Evolutionary conservation across 306 rosid genomes (phyloP), one percentile per base, ranked within the genome.

Genomic region (Vigna reflexopilosa): DNA sequence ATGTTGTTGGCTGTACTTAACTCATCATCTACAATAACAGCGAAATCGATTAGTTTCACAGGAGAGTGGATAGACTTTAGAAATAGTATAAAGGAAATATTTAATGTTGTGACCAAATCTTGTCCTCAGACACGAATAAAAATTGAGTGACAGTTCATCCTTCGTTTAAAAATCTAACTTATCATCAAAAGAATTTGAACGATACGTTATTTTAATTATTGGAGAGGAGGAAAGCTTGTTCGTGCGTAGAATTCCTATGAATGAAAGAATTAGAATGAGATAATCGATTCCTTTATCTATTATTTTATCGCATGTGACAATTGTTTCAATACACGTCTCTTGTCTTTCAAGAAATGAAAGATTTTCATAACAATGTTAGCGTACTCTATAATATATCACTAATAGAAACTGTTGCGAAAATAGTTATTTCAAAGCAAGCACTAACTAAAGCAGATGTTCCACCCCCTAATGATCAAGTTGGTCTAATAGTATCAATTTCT

Each of bases 1-100:
- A 59, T 72, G 45, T 10, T 22, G 61, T n/a, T 68, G 62, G 26
- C 64, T 47, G 57, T 40, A 67, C 63, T 52, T 62, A 40, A 20
- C 57, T 67, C 2, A 57, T 14, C 17, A 47, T 22, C 32, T 19
- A 38, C 56, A 47, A 38, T 49, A 68, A 22, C 69, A 47, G 7
- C 11, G 15, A 56, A 50, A 77, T 20, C 17, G 10, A 24, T 24
- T 45, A 28, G 42, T 69, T 20, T 40, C 24, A 6, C 5, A 16
- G 83, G 3, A 11, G 57, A 49, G 45, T 32, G 1, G 65, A 5
- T 26, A 4, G 67, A 13, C 26, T 67, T 44, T 44, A 4, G 42
- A 68, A 30, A 61, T 42, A 65, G 3, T 51, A 58, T 40, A 66
- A 52, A 12, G 4, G 12, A 34, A 76, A 22, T 15, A 66, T 11